phyloP scores from a whole-genome alignment of 495 filamentous ascomycete species.

The Haplographium delicatum region DNA sequence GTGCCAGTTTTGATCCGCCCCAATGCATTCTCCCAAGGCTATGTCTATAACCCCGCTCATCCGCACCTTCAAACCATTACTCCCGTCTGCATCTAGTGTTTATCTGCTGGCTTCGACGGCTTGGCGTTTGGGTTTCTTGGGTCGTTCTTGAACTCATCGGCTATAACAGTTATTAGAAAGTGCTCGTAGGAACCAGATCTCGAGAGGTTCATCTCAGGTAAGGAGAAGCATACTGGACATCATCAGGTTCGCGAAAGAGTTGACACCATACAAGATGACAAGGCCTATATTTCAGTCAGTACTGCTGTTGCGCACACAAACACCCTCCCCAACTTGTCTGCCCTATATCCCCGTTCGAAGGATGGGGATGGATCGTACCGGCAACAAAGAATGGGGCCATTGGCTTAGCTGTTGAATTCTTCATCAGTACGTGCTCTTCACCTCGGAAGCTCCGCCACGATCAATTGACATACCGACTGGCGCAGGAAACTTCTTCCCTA shows the following conservation, averaged over 20 bases:
- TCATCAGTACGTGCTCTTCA: conserved; percentile 11
- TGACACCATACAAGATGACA: conserved; percentile 83
- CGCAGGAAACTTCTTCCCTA: conserved; percentile 90
- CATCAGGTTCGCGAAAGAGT: conserved; percentile 64
- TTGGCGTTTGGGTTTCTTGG: conserved; percentile 78
- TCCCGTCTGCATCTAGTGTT: conserved; percentile 19
- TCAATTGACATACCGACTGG: conserved; percentile 67
- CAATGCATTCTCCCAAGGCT: not conserved
- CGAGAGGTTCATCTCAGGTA: no score
- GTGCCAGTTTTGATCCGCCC: not conserved
- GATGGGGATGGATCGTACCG: conserved; percentile 54
- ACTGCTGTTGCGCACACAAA: conserved; percentile 6
- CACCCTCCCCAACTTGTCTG: not conserved
- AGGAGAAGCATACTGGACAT: conserved; percentile 58
- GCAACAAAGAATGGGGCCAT: conserved; percentile 90
- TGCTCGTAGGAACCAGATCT: not conserved
- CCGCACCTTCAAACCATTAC: not conserved
- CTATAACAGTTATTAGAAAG: conserved; percentile 43
- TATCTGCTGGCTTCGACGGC: conserved; percentile 36
- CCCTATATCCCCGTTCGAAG: not conserved
- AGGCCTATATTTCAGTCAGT: conserved; percentile 53
- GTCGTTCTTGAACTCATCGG: conserved; percentile 92
- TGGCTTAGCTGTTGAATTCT: conserved; percentile 62
- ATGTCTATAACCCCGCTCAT: not conserved
- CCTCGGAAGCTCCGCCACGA: conserved; percentile 8